Conservation (phyloP, 163 green algal genomes). For the Chloromonas sp. region DNA sequence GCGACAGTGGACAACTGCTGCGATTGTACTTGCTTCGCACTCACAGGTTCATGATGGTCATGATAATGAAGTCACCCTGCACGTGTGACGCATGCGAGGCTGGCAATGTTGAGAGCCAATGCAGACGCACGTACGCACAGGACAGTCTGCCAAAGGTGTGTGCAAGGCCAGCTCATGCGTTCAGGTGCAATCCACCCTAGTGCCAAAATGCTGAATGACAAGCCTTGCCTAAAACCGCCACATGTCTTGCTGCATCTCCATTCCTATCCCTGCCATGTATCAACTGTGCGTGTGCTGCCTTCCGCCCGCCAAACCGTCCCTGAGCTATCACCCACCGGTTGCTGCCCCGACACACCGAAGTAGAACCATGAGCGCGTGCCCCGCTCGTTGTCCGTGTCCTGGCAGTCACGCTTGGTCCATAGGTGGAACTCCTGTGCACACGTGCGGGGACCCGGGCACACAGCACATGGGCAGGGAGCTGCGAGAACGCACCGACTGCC, state of each 20-base stretch:
- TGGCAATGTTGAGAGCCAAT: not conserved
- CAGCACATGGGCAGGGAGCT: not conserved
- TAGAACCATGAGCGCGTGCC: constrained; percentile 52
- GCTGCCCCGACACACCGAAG: constrained; percentile 38
- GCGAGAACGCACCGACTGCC: not conserved
- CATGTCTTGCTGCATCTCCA: no score
- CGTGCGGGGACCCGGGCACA: not conserved
- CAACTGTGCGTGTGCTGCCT: no score
- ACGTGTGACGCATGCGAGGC: not conserved
- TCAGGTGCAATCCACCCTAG: not conserved
- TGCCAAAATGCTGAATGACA: not conserved
- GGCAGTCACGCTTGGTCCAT: constrained; percentile 37
- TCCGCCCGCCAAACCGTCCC: no score
- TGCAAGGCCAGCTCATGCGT: not conserved
- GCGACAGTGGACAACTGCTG: no score
- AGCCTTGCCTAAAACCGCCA: no score
- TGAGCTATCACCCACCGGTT: not conserved
- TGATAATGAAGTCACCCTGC: constrained; percentile 27
- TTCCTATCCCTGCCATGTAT: no score
- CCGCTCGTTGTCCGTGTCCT: constrained; percentile 32
- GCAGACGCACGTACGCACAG: not conserved
- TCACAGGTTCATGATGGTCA: constrained; percentile 45
- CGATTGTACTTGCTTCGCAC: no score
- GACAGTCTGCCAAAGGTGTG: not conserved
- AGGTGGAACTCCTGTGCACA: constrained; percentile 35